Percentiles rank a stretch among this genome's conserved stretches.
Conservation (phyloP, 2,329 filamentous ascomycete genomes). For the Blastomyces silverae region DNA sequence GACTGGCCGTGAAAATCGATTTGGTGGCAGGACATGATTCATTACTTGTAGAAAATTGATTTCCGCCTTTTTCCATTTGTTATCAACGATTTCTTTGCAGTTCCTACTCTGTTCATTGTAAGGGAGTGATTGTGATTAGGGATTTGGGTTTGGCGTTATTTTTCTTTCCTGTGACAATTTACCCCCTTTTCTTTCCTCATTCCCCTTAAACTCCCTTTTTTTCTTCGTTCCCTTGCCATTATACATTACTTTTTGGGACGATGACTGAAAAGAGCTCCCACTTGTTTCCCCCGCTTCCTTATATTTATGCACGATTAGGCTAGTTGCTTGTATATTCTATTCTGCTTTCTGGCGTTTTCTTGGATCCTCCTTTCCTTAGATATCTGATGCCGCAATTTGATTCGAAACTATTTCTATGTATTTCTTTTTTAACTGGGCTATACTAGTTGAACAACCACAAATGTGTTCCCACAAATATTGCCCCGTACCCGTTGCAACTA, state of each 20-base stretch:
- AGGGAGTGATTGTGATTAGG: background rate
- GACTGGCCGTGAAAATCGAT: slow-evolving; percentile 51
- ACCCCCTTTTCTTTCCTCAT: background rate
- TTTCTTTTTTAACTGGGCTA: background rate
- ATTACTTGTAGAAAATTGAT: slow-evolving; percentile 4
- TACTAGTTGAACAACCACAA: too few relatives aligned
- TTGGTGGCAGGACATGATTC: slow-evolving; percentile 24
- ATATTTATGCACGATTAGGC: background rate
- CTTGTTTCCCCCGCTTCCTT: background rate
- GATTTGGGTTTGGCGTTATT: slow-evolving; percentile 1
- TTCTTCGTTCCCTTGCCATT: too few relatives aligned
- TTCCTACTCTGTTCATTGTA: background rate
- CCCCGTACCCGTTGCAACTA: too few relatives aligned
- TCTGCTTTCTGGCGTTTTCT: slow-evolving; percentile 2
- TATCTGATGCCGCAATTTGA: background rate
- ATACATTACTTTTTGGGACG: too few relatives aligned
- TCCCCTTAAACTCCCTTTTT: too few relatives aligned
- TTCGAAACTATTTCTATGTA: background rate
- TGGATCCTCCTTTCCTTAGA: background rate
- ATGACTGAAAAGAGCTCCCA: background rate
- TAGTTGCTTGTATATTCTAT: slow-evolving; percentile 4
- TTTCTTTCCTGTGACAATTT: background rate
- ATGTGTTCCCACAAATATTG: too few relatives aligned
- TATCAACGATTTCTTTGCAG: slow-evolving; percentile 10
- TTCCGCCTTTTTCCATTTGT: background rate